Percentiles rank a stretch among this genome's conserved stretches.
Evolutionary conservation across 352 stramenopile species (phyloP).

Genomic region (Vaucheria bursata): DNA sequence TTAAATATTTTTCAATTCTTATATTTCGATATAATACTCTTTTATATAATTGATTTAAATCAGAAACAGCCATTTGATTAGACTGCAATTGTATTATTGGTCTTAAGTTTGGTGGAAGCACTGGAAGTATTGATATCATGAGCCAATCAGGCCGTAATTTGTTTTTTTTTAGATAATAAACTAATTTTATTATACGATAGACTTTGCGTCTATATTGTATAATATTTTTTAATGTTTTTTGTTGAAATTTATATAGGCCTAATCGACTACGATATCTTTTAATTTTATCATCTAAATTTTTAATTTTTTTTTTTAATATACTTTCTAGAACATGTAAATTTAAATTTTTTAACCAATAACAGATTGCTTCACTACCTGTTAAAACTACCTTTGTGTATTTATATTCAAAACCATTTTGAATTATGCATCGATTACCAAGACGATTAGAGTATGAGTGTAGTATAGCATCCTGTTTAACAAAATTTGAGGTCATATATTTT

Average conservation of each 20-base stretch:
- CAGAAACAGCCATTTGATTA: not conserved
- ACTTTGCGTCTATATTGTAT: not conserved
- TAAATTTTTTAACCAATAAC: no score
- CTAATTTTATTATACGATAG: not conserved
- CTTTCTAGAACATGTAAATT: no score
- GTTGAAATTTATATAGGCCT: not conserved
- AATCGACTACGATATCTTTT: slow-evolving; percentile 11
- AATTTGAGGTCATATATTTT: no score
- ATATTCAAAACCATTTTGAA: no score
- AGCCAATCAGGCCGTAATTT: no score
- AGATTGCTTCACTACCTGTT: no score
- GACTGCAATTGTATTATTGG: not conserved
- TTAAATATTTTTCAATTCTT: slow-evolving; percentile 9
- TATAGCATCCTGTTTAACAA: no score
- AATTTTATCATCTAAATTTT: not conserved
- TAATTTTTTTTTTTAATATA: slow-evolving; percentile 5
- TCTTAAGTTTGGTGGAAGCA: not conserved
- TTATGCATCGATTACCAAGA: no score
- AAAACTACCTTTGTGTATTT: no score
- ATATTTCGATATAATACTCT: no score
- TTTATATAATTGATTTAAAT: slow-evolving; percentile 1
- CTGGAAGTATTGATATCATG: slow-evolving; percentile 13
- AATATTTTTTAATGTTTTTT: not conserved
- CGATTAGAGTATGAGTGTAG: no score
- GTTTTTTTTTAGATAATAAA: slow-evolving; percentile 11